Evolutionary conservation across 495 filamentous ascomycete genomes (phyloP), one percentile per base, ranked within the genome.

Genomic region (Astrocystis sublimbata): DNA sequence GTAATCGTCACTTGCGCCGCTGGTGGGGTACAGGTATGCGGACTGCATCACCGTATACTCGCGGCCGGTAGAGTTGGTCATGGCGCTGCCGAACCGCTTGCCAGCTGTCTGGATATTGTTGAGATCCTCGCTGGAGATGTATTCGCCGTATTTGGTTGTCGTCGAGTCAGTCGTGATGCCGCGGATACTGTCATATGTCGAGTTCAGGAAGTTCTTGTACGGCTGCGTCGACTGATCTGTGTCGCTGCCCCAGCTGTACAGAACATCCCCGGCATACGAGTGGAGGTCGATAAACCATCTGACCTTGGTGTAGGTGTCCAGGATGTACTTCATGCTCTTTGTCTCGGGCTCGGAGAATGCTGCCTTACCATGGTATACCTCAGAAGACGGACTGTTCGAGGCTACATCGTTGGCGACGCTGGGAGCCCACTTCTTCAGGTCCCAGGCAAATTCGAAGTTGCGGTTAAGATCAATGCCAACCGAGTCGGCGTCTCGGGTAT

Each of bases 211-310:
- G 45, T 75, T 80, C 72, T 68, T 67, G 43, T 59, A 57, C 15
- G 69, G 55, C 36, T 68, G 58, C 13, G 41, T 64, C 28, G 62
- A 52, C 65, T 78, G 76, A 63, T 72, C 70, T 6, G 68, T 62
- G 52, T 79, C 78, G 63, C 71, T 64, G 15, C 77, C 76, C 76
- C 76, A 80, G 61, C 50, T 62, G 64, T 79, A 78, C 0, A 80
- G 65, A 15, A 80, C 64, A 24, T 63, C 62, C 19, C 74, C 74
- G 30, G 72, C 71, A 42, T 67, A 70, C 4, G 76, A 78, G 67
- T 80, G 78, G 13, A 79, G 59, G 64, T 80, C 78, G 15, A 79
- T 63, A 63, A 75, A 77, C 76, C 76, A 79, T 12, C 72, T 47
- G 28, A 80, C 69, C 33, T 75, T 75, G 41, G 65, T 41, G 63